phyloP scores from a whole-genome alignment of 2,329 filamentous ascomycete species.

The Aureobasidium lini region DNA sequence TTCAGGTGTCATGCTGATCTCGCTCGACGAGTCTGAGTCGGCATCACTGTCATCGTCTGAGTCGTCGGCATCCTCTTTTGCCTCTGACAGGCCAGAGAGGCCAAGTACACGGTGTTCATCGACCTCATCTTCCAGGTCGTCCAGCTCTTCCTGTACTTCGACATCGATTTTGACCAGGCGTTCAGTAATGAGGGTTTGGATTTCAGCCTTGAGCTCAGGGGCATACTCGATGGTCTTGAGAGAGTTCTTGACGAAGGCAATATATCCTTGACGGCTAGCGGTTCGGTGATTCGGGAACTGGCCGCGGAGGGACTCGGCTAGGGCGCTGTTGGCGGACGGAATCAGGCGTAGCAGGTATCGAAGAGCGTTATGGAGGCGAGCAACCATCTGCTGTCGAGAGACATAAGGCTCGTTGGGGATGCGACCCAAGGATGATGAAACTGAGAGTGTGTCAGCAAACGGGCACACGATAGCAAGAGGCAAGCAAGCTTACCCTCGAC shows the following conservation, averaged over 20 bases:
- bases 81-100: conserved; percentile 23
- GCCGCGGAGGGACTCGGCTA: conserved; percentile 45
- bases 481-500: conserved; percentile 43
- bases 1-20: conserved; percentile 51
- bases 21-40: conserved; percentile 60
- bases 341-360: conserved; percentile 72
- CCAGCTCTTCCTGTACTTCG: conserved; percentile 86
- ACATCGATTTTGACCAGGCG: conserved; percentile 90
- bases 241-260: conserved; percentile 82
- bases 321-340: conserved; percentile 64
- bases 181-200: conserved; percentile 76
- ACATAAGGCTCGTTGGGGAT: conserved; percentile 52
- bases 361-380: conserved; percentile 67
- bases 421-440: conserved; percentile 48
- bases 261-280: conserved; percentile 69
- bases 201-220: conserved; percentile 67
- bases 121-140: conserved; percentile 84
- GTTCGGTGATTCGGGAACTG: conserved; percentile 42
- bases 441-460: conserved; percentile 32
- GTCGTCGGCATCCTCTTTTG: conserved; percentile 41
- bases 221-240: conserved; percentile 70
- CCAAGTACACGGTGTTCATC: conserved; percentile 63
- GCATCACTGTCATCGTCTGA: conserved; percentile 53
- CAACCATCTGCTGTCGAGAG: conserved; percentile 56
- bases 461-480: background rate